Evolutionary conservation across 805 yeast species (phyloP), one percentile per base, ranked within the genome.

Genomic region (baker's yeast (Saccharomyces cerevisiae)): DNA sequence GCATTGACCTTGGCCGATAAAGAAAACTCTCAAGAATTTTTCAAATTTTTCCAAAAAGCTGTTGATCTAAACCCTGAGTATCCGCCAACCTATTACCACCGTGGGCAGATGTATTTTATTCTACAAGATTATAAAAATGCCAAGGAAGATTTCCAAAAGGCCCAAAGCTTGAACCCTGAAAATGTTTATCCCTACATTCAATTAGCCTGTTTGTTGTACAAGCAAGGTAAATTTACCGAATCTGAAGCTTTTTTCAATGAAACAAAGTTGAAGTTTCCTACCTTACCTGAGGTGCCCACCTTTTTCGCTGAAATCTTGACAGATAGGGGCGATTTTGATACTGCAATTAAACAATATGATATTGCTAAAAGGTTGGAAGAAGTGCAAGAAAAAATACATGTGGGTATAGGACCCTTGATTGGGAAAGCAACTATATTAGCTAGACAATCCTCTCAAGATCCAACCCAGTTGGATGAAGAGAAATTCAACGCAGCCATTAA

Each of bases 281-380:
- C 91, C 26, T 80, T 86, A 52, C 89, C 98, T 53, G 97, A 89
- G 71, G 86, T 90, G 63, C 96, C 94, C 75, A 90, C 89, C 76
- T 94, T 90, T 73, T 90, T 84, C 69, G 99, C 98, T 67, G 99
- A 94, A 76, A 85, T 92, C 51, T 78, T 92, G 65, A 84, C 88
- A 58, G 97, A 92, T 69, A 79, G 79, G 63, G 86, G 85, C 68
- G 89, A 87, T 62, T 73, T 80, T 54, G 78, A 70, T 32, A 85
- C 79, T 58, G 97, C 98, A 54, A 72, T 82, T 56, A 82, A 82
- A 67, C 91, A 89, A 74, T 92, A 90, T 69, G 96, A 91, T 59
- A 80, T 81, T 64, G 89, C 98, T 53, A 84, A 84, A 53, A 83
- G 87, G 71, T 78, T 94, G 67, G 97, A 92, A 76, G 81, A 79